Percentiles rank a stretch among this genome's conserved stretches.
These are phyloP conservation scores for Mucor piriformis DNA, from an alignment of 371 early-diverging fungal genomes.

Conservation along the genomic window DNA sequence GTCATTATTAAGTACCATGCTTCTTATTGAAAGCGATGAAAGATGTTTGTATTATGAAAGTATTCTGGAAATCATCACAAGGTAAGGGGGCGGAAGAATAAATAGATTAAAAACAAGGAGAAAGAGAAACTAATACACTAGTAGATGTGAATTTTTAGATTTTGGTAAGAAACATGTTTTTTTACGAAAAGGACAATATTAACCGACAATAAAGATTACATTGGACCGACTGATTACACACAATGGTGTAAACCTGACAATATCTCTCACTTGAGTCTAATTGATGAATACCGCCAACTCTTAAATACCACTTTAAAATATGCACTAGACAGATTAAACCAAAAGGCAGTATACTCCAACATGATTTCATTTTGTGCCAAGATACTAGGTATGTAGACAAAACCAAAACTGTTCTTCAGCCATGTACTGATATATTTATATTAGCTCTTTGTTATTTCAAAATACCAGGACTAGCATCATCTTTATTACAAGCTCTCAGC, in stretches of 20 bases:
- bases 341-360: constrained; percentile 51
- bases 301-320: constrained; percentile 38
- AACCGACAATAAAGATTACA: background rate
- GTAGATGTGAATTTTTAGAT: constrained; percentile 49
- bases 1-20: constrained; percentile 29
- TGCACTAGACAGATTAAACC: constrained; percentile 47
- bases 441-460: constrained; percentile 61
- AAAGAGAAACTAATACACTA: background rate
- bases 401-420: no score
- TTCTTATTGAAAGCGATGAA: constrained; percentile 37
- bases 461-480: constrained; percentile 53
- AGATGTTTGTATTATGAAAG: constrained; percentile 47
- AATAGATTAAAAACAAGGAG: background rate
- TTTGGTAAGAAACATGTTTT: constrained; percentile 33
- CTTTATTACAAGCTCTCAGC: constrained; percentile 43
- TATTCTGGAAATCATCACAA: constrained; percentile 46
- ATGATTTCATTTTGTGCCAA: constrained; percentile 59
- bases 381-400: constrained; percentile 30
- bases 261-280: background rate
- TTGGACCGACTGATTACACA: constrained; percentile 10
- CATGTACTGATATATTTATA: background rate
- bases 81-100: constrained; percentile 24
- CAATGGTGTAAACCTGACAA: constrained; percentile 6
- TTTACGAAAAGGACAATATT: background rate
- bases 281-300: constrained; percentile 26